Conservation (phyloP, 2,329 filamentous ascomycete species). For the Trichoderma lentiforme region DNA sequence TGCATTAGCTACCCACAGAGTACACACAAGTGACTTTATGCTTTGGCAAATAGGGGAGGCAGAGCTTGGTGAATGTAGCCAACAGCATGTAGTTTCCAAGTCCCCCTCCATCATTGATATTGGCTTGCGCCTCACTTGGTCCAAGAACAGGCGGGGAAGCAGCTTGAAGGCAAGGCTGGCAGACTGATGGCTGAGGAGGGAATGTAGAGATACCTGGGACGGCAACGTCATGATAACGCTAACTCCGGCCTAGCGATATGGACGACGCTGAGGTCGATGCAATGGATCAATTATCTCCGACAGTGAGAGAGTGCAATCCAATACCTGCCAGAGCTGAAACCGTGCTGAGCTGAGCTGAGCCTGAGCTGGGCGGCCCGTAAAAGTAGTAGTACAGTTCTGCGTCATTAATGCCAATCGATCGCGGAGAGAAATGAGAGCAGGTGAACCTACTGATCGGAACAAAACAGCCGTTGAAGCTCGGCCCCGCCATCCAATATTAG, state of each 20-base stretch:
- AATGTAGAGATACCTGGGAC: background rate
- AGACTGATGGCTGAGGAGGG: background rate
- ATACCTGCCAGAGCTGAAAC: background rate
- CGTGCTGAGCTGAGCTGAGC: background rate
- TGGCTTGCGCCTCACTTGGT: background rate
- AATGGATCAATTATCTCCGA: background rate
- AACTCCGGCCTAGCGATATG: conserved; percentile 13
- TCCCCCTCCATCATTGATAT: background rate
- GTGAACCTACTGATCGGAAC: background rate
- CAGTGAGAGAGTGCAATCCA: background rate
- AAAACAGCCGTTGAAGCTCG: background rate
- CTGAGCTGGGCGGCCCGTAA: background rate
- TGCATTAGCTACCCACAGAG: background rate
- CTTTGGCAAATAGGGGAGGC: background rate
- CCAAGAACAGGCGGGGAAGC: background rate
- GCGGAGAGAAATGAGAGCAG: background rate
- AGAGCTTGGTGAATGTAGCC: background rate
- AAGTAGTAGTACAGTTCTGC: background rate
- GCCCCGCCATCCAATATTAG: background rate
- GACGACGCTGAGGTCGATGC: background rate
- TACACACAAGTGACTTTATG: background rate
- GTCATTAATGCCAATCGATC: background rate
- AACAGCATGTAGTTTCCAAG: background rate
- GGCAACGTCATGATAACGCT: conserved; percentile 17
- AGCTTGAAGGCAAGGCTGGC: background rate